Base-by-base conservation (phyloP, 2,329 filamentous ascomycete species). In the Fusarium piperis region DNA sequence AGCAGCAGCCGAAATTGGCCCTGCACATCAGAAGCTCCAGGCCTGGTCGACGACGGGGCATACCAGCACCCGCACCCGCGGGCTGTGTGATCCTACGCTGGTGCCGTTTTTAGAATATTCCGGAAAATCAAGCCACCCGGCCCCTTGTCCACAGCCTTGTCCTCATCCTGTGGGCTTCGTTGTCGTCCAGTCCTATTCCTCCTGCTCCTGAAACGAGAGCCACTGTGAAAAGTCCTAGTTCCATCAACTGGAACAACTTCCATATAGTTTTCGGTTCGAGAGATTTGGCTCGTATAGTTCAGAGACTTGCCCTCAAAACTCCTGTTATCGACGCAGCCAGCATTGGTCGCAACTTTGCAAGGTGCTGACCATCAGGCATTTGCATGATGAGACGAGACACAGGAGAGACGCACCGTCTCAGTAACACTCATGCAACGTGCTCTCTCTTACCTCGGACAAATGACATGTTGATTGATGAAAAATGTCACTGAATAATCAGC, bases 71-170 rank as follows among this genome's bases (percentile, higher is more conserved):
- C 28, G 53, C 52, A 51, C 30, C 33, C 28, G 36, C 16, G 30
- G 59, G 41, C 41, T 59, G 38, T 71, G 64, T 68, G 44, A 48
- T 48, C 71, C 56, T 46, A 38, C 46, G 52, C 53, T 65, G 39
- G 63, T 63, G 48, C 70, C 70, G 67, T 72, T 72, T 71, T 70
- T 67, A 73, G 70, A 72, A 72, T 52, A 62, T 73, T 73, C 66
- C 70, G 70, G 70, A 70, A 72, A 73, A 73, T 64, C 62, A 63
- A 64, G 62, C 62, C 52, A 67, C 59, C 32, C 23, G 48, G 35
- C 32, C 70, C 70, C 51, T 26, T 26, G 62, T 59, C 39, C 26
- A 41, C 57, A 59, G 44, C 36, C 56, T 65, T 51, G 51, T 64
- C 41, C 32, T 38, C 28, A 12, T 23, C 41, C 30, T 48, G 36